A percentile compares a stretch with the other conserved stretches of the same genome.
Conservation (phyloP, 352 stramenopile species). For the Phytophthora hibernalis region DNA sequence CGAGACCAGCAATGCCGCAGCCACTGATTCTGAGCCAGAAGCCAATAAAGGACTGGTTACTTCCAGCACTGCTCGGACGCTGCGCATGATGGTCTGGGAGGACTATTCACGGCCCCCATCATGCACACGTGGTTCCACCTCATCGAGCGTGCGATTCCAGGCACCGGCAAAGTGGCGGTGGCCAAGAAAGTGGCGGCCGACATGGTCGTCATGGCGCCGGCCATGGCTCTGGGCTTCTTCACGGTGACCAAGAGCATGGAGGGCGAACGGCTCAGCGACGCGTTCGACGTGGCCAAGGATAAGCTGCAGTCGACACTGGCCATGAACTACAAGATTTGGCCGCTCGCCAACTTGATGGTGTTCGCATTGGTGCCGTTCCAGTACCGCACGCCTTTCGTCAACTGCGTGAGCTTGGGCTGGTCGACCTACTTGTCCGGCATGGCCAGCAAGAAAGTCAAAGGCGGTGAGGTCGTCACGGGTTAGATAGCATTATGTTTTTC, state of each 20-base stretch:
- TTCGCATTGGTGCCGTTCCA: constrained; percentile 59
- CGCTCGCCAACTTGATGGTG: constrained; percentile 52
- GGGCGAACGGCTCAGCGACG: constrained; percentile 37
- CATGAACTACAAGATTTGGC: constrained; percentile 62
- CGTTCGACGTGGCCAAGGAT: constrained; percentile 41
- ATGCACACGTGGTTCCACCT: constrained; percentile 92
- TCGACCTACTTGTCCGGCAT: constrained; percentile 59
- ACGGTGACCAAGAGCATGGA: constrained; percentile 53
- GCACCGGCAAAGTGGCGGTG: constrained; percentile 33
- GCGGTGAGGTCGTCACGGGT: neutral
- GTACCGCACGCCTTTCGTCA: constrained; percentile 61
- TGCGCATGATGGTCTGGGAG: constrained; percentile 88
- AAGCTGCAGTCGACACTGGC: constrained; percentile 47
- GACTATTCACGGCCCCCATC: constrained; percentile 83
- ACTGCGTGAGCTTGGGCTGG: constrained; percentile 60
- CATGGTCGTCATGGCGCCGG: constrained; percentile 52
- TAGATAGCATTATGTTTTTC: constrained; percentile 2
- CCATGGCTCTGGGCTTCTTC: constrained; percentile 52
- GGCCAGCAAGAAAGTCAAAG: constrained; percentile 35
- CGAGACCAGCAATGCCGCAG: constrained; percentile 16
- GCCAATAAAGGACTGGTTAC: constrained; percentile 17
- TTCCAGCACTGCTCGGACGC: constrained; percentile 49
- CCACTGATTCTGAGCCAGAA: constrained; percentile 4
- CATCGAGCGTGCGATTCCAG: constrained; percentile 66
- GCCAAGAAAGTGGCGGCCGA: constrained; percentile 53